These are phyloP conservation scores for Ceratocystis diversiconidia DNA, from an alignment of 2,329 filamentous ascomycete species.

Conservation along the genomic window DNA sequence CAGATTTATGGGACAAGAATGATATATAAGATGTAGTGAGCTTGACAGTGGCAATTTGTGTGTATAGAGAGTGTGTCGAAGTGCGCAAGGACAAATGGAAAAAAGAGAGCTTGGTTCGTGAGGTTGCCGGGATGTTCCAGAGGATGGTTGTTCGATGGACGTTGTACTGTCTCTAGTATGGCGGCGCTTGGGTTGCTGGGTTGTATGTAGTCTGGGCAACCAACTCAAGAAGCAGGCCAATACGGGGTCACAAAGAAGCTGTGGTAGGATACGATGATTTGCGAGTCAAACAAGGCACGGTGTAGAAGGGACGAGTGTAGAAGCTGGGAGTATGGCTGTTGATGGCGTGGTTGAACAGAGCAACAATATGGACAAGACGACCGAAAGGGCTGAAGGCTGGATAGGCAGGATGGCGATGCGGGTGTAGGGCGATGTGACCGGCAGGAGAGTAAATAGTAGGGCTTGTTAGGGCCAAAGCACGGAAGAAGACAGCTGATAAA, in stretches of 20 bases:
- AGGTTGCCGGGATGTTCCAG: constrained; percentile 2
- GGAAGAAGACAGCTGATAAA: background rate
- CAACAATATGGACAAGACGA: background rate
- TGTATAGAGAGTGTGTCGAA: background rate
- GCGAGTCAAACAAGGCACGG: background rate
- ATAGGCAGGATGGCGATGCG: background rate
- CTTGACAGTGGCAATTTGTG: background rate
- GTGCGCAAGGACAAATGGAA: background rate
- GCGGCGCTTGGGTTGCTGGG: background rate
- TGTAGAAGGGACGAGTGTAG: background rate
- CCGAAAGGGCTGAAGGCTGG: background rate
- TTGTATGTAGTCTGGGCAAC: background rate
- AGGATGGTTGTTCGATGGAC: background rate
- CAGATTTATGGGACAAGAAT: background rate
- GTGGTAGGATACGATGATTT: background rate
- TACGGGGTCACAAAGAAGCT: background rate
- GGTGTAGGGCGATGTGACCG: background rate
- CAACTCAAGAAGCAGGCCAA: background rate
- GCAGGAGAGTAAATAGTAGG: background rate
- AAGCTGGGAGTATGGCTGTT: background rate
- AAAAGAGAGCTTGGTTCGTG: background rate
- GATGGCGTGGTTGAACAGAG: background rate
- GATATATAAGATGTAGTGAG: background rate
- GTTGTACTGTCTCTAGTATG: background rate
- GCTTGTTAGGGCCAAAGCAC: background rate